phyloP scores from a whole-genome alignment of 495 filamentous ascomycete genomes.

The Hypoxylon lenormandii region DNA sequence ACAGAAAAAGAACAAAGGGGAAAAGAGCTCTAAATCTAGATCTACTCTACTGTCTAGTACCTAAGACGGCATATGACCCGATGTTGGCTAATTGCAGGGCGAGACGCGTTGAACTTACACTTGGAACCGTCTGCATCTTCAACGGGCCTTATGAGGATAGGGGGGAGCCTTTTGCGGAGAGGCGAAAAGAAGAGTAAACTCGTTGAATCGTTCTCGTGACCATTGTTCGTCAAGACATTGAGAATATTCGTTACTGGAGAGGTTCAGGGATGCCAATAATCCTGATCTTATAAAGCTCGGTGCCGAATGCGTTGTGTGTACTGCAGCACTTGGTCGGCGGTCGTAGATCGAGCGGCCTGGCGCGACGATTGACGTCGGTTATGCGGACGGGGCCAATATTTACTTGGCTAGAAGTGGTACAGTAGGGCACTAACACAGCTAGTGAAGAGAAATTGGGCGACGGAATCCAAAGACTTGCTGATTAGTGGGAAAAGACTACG shows the following conservation, averaged over 20 bases:
- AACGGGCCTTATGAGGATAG: slow-evolving; percentile 56
- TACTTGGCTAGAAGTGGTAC: slow-evolving; percentile 22
- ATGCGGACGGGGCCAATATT: slow-evolving; percentile 40
- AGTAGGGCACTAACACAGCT: slow-evolving; percentile 8
- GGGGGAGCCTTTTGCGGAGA: slow-evolving; percentile 54
- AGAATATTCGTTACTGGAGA: slow-evolving; percentile 37
- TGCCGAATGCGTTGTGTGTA: slow-evolving; percentile 30
- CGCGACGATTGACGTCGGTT: slow-evolving; percentile 38
- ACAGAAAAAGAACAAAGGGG: neutral
- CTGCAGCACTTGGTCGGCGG: slow-evolving; percentile 23
- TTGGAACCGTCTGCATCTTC: slow-evolving; percentile 73
- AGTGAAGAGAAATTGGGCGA: slow-evolving; percentile 25
- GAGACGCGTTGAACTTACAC: slow-evolving; percentile 63
- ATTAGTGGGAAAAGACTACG: slow-evolving; percentile 7
- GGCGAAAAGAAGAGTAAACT: slow-evolving; percentile 52
- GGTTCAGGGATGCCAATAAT: slow-evolving; percentile 48
- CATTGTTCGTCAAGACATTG: slow-evolving; percentile 52
- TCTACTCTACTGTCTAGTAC: slow-evolving; percentile 14
- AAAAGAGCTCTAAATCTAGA: neutral
- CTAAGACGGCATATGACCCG: slow-evolving; percentile 2
- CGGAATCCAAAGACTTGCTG: slow-evolving; percentile 18
- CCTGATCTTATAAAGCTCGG: slow-evolving; percentile 37
- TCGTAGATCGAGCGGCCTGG: slow-evolving; percentile 44
- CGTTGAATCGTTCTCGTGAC: slow-evolving; percentile 50
- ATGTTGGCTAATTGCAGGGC: neutral